phyloP scores from a whole-genome alignment of 1,284 basidiomycete genomes.

The Phellopilus nigrolimitatus region DNA sequence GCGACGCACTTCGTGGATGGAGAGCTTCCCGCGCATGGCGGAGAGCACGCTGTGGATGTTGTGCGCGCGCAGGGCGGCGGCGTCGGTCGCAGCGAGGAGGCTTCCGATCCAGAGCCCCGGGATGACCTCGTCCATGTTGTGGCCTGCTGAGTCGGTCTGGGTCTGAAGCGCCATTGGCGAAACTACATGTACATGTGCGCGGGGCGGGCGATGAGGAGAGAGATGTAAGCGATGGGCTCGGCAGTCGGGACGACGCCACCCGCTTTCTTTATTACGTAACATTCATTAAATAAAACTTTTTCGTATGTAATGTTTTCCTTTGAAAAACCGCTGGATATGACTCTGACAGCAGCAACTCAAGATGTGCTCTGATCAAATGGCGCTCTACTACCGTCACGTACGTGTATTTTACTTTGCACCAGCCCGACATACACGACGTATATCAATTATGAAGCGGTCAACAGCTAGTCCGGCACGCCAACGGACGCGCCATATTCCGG shows the following conservation, averaged over 20 bases:
- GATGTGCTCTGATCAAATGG: too few relatives aligned
- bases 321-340: too few relatives aligned
- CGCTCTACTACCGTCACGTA: too few relatives aligned
- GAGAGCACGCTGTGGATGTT: slow-evolving; percentile 67
- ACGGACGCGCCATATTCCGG: too few relatives aligned
- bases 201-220: background rate
- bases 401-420: too few relatives aligned
- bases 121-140: slow-evolving; percentile 55
- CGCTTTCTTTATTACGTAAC: too few relatives aligned
- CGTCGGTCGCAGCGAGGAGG: slow-evolving; percentile 49
- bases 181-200: background rate
- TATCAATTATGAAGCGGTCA: too few relatives aligned
- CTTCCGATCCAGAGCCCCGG: slow-evolving; percentile 65
- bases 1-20: slow-evolving; percentile 53
- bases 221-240: background rate
- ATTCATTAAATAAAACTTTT: too few relatives aligned
- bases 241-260: background rate
- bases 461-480: too few relatives aligned
- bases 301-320: too few relatives aligned
- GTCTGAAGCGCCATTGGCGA: slow-evolving; percentile 3
- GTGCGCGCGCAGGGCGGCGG: slow-evolving; percentile 48
- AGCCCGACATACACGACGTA: too few relatives aligned
- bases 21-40: slow-evolving; percentile 65
- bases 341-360: too few relatives aligned
- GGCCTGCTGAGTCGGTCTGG: slow-evolving; percentile 6